Conservation (phyloP, 2,329 filamentous ascomycete species). For the Ophiostoma himal-ulmi region DNA sequence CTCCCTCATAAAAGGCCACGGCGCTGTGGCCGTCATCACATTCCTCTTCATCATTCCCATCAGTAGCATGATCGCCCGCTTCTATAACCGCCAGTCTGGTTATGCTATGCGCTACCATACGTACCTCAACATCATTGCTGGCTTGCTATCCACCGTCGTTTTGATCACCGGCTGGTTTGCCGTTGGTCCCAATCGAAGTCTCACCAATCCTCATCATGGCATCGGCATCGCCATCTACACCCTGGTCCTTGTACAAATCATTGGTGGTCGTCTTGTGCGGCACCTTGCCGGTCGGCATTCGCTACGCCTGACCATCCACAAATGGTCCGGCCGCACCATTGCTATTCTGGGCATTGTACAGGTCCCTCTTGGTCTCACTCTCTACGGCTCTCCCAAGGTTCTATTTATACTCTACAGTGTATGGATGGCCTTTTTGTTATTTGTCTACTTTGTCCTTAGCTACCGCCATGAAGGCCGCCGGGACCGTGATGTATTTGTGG, state of each 20-base stretch:
- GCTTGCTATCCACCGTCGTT: conserved; percentile 62
- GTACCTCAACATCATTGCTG: conserved; percentile 64
- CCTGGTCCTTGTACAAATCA: conserved; percentile 62
- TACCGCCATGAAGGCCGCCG: conserved; percentile 56
- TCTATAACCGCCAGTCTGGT: conserved; percentile 58
- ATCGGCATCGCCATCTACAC: conserved; percentile 76
- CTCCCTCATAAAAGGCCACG: conserved; percentile 63
- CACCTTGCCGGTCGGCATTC: conserved; percentile 46
- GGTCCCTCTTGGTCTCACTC: conserved; percentile 78
- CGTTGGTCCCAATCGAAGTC: conserved; percentile 63
- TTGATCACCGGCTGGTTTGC: conserved; percentile 73
- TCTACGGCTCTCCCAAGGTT: conserved; percentile 83
- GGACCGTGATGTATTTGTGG: conserved; percentile 48
- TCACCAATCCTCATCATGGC: conserved; percentile 79
- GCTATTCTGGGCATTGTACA: conserved; percentile 80
- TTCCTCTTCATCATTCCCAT: conserved; percentile 69
- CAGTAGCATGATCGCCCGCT: conserved; percentile 68
- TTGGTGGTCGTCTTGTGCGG: conserved; percentile 61
- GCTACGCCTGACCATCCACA: conserved; percentile 63
- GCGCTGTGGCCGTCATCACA: conserved; percentile 62
- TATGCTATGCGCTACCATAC: conserved; percentile 64
- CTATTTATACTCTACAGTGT: conserved; percentile 82
- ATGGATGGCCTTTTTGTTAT: conserved; percentile 65
- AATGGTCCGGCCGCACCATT: conserved; percentile 76
- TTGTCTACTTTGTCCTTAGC: conserved; percentile 73